These are phyloP conservation scores for Ustilago loliicola DNA, from an alignment of 1,284 basidiomycete genomes.

Conservation along the genomic window DNA sequence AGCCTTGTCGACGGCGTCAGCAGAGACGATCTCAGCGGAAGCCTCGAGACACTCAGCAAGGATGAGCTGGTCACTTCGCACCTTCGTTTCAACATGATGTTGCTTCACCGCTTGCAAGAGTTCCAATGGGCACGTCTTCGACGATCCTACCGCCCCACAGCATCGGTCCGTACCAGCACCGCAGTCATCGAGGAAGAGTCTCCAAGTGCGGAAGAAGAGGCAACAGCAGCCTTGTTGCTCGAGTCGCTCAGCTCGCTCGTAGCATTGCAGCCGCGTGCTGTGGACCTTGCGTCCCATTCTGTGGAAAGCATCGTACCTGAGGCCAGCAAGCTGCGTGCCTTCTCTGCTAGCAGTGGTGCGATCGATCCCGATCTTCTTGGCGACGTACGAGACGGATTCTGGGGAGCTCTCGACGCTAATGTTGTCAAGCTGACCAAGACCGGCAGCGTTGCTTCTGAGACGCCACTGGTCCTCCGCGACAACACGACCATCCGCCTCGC, in stretches of 20 bases:
- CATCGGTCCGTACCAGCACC: slow-evolving; percentile 9
- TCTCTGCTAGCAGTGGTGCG: slow-evolving; percentile 43
- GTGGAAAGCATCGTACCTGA: slow-evolving; percentile 23
- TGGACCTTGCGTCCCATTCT: slow-evolving; percentile 16
- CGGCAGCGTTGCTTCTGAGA: slow-evolving; percentile 23
- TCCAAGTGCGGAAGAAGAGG: slow-evolving; percentile 47
- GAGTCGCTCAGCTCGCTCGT: slow-evolving; percentile 51
- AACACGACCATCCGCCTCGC: slow-evolving; percentile 50
- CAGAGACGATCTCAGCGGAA: slow-evolving; percentile 22
- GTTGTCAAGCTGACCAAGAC: slow-evolving; percentile 31
- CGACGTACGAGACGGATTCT: slow-evolving; percentile 50
- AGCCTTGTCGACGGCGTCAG: slow-evolving; percentile 35
- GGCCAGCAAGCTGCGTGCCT: slow-evolving; percentile 28
- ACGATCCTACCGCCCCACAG: slow-evolving; percentile 25
- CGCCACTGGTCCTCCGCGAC: slow-evolving; percentile 44
- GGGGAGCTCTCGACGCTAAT: slow-evolving; percentile 57
- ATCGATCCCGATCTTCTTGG: slow-evolving; percentile 54
- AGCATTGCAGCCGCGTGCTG: slow-evolving; percentile 31
- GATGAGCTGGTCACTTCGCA: slow-evolving; percentile 45
- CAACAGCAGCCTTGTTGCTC: slow-evolving; percentile 43
- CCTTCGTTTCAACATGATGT: slow-evolving; percentile 51
- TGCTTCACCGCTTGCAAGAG: slow-evolving; percentile 58
- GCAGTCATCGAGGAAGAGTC: slow-evolving; percentile 11
- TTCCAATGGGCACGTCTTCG: slow-evolving; percentile 62
- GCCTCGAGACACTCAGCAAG: slow-evolving; percentile 38